Base-by-base conservation (phyloP, 139 green algal species). In the Pleodorina starrii region DNA sequence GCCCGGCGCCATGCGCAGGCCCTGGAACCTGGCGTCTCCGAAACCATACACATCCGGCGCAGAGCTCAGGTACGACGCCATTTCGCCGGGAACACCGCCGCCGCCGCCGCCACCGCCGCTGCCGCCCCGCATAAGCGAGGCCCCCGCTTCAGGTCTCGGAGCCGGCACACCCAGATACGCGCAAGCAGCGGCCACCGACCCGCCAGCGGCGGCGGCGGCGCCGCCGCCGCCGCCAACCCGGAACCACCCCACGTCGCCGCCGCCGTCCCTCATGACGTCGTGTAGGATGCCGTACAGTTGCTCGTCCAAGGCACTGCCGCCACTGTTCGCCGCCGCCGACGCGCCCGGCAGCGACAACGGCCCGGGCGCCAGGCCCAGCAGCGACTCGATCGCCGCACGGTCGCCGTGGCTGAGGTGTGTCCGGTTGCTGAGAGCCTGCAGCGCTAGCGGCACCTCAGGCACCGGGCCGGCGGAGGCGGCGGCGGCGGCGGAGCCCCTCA, bases 271-370 rank as follows among this genome's bases (percentile, higher is more conserved):
- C 36, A 73, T 72, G 0, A 85, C 78, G 51, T 73, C 78, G 21
- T 16, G 27, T 51, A 85, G 16, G 78, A 85, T 85, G 21, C 73
- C 78, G 16, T 85, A 57, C 38, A 85, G 78, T 40, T 85, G 78
- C 10, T 40, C 21, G 12, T 85, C 78, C 23, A 85, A 51, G 1
- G 51, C 42, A 1, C 40, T 36, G 40, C n/a, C n/a, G n/a, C n/a
- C n/a, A n/a, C 72, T 57, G 72, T 5, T 66, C 32, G 48, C 48
- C 9, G 42, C 1, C 43, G 74, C n/a, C 75, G 66, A 43, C 6
- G 11, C 44, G 43, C 27, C 27, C 29, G 66, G 48, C 29, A 63
- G n/a, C 29, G 48, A 29, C n/a, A 44, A 19, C 19, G 43, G 74
- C 25, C 74, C 74, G 1, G 54, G 51, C 78, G 57, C 16, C 25